Percentiles rank a stretch among this genome's conserved stretches.
Evolutionary conservation across 345 rosid genomes (phyloP).

Genomic region (Ricinus communis): DNA sequence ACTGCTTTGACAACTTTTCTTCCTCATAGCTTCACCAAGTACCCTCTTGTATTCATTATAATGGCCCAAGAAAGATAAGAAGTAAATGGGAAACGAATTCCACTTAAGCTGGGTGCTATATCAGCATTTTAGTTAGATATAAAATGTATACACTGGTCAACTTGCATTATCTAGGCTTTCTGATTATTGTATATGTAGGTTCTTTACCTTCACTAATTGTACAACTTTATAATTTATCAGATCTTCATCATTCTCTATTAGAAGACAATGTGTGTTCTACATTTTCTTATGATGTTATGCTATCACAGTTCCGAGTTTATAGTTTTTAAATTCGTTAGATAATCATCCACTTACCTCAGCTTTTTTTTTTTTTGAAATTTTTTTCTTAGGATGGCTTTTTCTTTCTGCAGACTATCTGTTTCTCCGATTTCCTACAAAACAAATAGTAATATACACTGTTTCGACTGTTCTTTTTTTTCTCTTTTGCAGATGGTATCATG

Average conservation of each 20-base stretch:
- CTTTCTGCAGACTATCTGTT: not conserved
- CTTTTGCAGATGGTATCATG: conserved; percentile 60
- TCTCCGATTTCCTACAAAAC: not conserved
- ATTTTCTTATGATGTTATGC: no score
- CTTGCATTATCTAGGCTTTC: not conserved
- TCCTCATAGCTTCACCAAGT: not conserved
- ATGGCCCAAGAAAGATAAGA: not conserved
- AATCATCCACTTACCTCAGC: not conserved
- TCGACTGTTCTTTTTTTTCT: not conserved
- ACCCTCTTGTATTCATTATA: not conserved
- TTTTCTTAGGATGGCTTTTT: no score
- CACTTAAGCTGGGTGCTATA: not conserved
- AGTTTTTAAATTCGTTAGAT: not conserved
- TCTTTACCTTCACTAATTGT: conserved; percentile 3
- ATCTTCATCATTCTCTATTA: not conserved
- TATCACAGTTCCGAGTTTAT: not conserved
- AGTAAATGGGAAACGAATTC: not conserved
- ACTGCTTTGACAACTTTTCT: not conserved
- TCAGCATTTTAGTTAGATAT: not conserved
- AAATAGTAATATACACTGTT: not conserved
- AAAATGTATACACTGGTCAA: not conserved
- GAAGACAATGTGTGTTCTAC: not conserved
- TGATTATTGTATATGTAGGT: not conserved
- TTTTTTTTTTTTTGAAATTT: not conserved
- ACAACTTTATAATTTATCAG: not conserved